phyloP scores from a whole-genome alignment of 345 rosid species.

The Eucalyptus pumila region DNA sequence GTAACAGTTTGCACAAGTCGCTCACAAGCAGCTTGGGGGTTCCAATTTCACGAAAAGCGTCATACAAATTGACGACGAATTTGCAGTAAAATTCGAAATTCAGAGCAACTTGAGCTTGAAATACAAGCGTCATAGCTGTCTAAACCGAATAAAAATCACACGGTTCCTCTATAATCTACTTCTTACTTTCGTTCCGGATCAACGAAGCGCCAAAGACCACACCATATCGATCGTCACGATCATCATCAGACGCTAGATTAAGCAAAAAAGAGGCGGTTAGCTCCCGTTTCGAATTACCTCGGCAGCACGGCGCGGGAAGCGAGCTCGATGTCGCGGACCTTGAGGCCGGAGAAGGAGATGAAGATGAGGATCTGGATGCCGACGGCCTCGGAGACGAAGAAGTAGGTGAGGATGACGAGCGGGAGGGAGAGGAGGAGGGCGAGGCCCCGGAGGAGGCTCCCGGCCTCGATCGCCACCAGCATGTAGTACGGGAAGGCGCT shows the following conservation, averaged over 20 bases:
- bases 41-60: not conserved
- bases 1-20: not conserved
- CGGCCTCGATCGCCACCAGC: slow-evolving; percentile 89
- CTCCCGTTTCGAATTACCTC: not conserved
- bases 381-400: slow-evolving; percentile 71
- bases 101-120: not conserved
- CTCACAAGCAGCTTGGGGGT: not conserved
- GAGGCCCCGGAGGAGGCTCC: slow-evolving; percentile 79
- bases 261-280: not conserved
- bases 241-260: not conserved
- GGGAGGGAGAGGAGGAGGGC: slow-evolving; percentile 69
- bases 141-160: not conserved
- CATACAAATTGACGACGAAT: not conserved
- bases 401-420: slow-evolving; percentile 43
- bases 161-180: not conserved
- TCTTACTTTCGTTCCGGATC: not conserved
- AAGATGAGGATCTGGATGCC: slow-evolving; percentile 86
- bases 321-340: slow-evolving; percentile 81
- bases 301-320: slow-evolving; percentile 87
- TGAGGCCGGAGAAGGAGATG: slow-evolving; percentile 75
- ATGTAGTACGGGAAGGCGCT: slow-evolving; percentile 91
- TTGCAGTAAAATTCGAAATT: not conserved
- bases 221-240: not conserved
- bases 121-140: not conserved
- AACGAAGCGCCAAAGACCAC: not conserved